Base-by-base conservation (phyloP, 371 early-diverging fungal genomes). In the Actinomortierella wolfii region DNA sequence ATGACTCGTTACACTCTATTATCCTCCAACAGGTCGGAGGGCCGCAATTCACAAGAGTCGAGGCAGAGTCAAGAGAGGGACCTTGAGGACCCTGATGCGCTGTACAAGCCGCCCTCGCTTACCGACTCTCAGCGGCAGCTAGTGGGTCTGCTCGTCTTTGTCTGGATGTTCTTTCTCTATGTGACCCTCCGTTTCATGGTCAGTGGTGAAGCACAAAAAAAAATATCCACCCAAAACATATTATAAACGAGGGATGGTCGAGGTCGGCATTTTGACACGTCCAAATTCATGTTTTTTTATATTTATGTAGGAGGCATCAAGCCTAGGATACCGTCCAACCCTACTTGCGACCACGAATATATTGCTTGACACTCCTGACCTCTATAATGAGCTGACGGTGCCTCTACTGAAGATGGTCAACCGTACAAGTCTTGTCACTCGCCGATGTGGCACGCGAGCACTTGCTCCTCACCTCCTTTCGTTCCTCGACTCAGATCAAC, bases 391-490 rank as follows among this genome's bases (percentile, higher is more conserved):
- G 7, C 26, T 68, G 34, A 63, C 68, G 1, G 15, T 59, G 0
- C 68, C 68, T 9, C 45, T 68, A 0, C 57, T 68, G n/a, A 2
- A 47, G 13, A 2, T 59, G 23, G 34, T 42, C 44, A 68, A 68
- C 53, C 63, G 59, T 5, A 63, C 68, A 13, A 42, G 59, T 4
- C 48, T 68, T 18, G 51, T 59, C 44, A 55, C 51, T 20, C 58
- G 50, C 18, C 42, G 68, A 0, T 63, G 68, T 45, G 43, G 59
- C 1, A 42, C 59, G 17, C 50, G 49, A 8, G 50, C 68, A 0
- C 42, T 68, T 3, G 51, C 59, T 13, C 68, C 68, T 2, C 68
- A 68, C 41, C 49, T 68, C 11, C 68, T 68, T 29, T 55, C 58
- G 8, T 68, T 68, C 28, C 51, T 68, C 44, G 56, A 49, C 48